A percentile compares a stretch with the other conserved stretches of the same genome.
These are phyloP conservation scores for Moesziomyces sp. DNA, from an alignment of 1,284 basidiomycete species.

Conservation along the genomic window DNA sequence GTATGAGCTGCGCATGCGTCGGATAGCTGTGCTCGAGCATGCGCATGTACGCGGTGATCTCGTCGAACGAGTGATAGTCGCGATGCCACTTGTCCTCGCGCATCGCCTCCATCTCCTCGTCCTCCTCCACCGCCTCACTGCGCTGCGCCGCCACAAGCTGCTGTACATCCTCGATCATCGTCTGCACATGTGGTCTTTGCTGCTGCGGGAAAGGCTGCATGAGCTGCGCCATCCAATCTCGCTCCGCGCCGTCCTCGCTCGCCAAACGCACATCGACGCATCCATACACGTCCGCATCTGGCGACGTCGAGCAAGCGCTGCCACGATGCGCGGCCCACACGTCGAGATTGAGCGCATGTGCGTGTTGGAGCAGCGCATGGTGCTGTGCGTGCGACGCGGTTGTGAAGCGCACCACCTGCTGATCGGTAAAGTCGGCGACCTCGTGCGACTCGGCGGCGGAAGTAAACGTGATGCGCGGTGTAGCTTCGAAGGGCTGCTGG, in stretches of 20 bases:
- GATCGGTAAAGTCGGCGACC: constrained; percentile 17
- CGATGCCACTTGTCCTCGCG: constrained; percentile 18
- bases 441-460: neutral
- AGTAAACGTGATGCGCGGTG: constrained; percentile 12
- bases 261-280: constrained; percentile 35
- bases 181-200: neutral
- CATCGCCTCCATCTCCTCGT: neutral
- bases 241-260: constrained; percentile 1
- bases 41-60: constrained; percentile 24
- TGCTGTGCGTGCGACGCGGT: constrained; percentile 11
- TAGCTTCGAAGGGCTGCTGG: constrained; percentile 18
- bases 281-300: constrained; percentile 7
- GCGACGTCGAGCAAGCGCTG: constrained; percentile 7
- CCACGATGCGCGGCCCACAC: constrained; percentile 31
- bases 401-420: constrained; percentile 34
- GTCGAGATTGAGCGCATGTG: constrained; percentile 16
- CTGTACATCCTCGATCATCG: constrained; percentile 21
- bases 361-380: constrained; percentile 10
- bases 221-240: neutral
- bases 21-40: constrained; percentile 25
- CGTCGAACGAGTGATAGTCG: constrained; percentile 33
- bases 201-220: constrained; percentile 5
- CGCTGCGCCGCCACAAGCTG: constrained; percentile 11
- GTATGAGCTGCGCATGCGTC: constrained; percentile 13
- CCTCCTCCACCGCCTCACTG: neutral